Percentiles rank a stretch among this genome's conserved stretches.
phyloP scores from a whole-genome alignment of 306 rosid species.

The Castanea sativa region DNA sequence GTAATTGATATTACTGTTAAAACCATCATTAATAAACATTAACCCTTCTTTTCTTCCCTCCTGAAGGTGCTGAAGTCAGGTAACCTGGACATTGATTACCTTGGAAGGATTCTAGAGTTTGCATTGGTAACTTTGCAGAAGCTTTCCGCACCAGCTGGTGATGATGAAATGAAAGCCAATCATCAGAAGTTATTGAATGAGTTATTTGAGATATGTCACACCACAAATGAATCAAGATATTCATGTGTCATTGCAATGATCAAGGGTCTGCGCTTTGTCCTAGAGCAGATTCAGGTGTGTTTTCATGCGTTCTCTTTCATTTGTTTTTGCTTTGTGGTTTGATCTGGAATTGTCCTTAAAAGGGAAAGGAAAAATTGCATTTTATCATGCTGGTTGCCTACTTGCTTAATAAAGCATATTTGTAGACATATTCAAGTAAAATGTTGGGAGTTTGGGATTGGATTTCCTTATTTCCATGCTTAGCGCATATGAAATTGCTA shows the following conservation, averaged over 20 bases:
- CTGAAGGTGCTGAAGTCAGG: slow-evolving; percentile 76
- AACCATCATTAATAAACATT: slow-evolving; percentile 6
- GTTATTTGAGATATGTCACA: slow-evolving; percentile 59
- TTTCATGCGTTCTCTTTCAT: slow-evolving; percentile 19
- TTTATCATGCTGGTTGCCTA: neutral
- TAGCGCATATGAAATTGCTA: too few species aligned
- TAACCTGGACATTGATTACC: slow-evolving; percentile 71
- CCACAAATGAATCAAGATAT: slow-evolving; percentile 44
- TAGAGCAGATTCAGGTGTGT: slow-evolving; percentile 86
- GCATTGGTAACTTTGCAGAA: slow-evolving; percentile 74
- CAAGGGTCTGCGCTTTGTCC: slow-evolving; percentile 81
- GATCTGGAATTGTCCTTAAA: neutral
- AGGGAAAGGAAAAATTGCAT: neutral
- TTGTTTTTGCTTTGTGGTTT: neutral
- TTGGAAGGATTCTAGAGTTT: slow-evolving; percentile 81
- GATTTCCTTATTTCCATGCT: neutral
- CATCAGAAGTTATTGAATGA: slow-evolving; percentile 58
- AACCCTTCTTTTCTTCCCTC: slow-evolving; percentile 16
- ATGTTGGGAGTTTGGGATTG: neutral
- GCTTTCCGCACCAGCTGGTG: slow-evolving; percentile 77
- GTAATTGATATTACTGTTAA: slow-evolving; percentile 8
- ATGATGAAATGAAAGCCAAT: slow-evolving; percentile 57
- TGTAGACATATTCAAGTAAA: neutral
- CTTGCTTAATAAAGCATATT: neutral
- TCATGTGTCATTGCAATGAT: slow-evolving; percentile 72